Evolutionary conservation across 768 basidiomycete genomes (phyloP), one percentile per base, ranked within the genome.

Genomic region (Phallus indusiatus): DNA sequence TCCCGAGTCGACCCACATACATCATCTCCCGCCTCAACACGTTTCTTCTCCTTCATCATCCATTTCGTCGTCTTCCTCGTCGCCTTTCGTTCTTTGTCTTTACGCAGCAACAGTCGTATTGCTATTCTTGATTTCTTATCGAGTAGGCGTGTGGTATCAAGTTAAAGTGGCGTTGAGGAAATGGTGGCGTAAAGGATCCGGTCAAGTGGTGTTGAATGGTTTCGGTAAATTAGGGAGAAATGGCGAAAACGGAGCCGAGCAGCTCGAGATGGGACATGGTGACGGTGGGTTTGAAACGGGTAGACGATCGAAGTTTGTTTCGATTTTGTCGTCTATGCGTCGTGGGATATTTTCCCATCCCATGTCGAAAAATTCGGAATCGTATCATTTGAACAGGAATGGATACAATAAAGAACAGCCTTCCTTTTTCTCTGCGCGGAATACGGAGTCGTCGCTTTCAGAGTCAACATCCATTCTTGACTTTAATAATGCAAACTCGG

Each of bases 1-100:
- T 78, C 10, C 72, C n/a, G n/a, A n/a, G n/a, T 91, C 21, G 81
- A 78, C 8, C 75, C 85, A 28, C 72, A 28, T 28, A 28, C 7
- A 28, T 28, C 28, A 28, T 28, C 28, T 28, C 7, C 7, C 28
- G 28, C 28, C 33, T 2, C 28, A 28, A 7, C 28, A 28, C 28
- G 28, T 28, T 28, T 28, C 28, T 28, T 36, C 59, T 9, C 24
- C 59, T 18, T 63, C 63, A 1, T 64, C 63, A 34, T 61, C 64
- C 7, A 37, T 63, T n/a, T 46, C 63, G 2, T 20, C 62, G 42
- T n/a, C n/a, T n/a, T n/a, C n/a, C n/a, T n/a, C 12, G 42, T 42
- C 42, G 12, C 34, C 24, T 65, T 33, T 16, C 61, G 8, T 51
- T 64, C 21, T 64, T 60, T 36, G 37, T 52, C 24, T 28, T 52